Percentiles rank a stretch among this genome's conserved stretches.
Conservation (phyloP, 129 eudicot species). For the Tanacetum coccineum region DNA sequence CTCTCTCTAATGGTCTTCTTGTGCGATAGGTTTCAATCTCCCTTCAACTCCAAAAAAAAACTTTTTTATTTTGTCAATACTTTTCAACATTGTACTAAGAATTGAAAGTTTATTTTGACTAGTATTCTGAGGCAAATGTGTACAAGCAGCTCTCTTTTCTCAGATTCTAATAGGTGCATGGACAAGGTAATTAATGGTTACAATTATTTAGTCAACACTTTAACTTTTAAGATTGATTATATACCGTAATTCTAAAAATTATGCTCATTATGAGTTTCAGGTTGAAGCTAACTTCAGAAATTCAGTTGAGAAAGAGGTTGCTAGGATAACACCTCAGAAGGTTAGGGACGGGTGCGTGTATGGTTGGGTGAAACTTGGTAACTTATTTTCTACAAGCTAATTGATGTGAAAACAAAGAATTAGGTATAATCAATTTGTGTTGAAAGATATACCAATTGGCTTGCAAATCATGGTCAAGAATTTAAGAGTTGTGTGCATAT, state of each 20-base stretch:
- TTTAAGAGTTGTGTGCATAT: neutral
- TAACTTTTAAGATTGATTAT: neutral
- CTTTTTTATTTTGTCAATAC: neutral
- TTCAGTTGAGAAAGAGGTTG: constrained; percentile 64
- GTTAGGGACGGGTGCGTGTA: constrained; percentile 77
- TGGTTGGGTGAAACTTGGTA: constrained; percentile 88
- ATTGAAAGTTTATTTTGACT: constrained; percentile 8
- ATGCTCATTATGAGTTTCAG: constrained; percentile 34
- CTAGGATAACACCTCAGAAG: constrained; percentile 62
- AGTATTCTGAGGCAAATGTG: constrained; percentile 88
- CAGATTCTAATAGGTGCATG: constrained; percentile 66
- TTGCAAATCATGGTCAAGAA: constrained; percentile 19
- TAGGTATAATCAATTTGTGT: neutral
- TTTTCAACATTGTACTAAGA: neutral
- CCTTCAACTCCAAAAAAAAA: neutral
- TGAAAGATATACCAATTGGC: neutral
- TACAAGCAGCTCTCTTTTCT: constrained; percentile 82
- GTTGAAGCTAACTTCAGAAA: constrained; percentile 52
- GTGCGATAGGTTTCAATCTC: constrained; percentile 60
- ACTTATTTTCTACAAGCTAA: constrained; percentile 49
- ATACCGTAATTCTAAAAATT: neutral
- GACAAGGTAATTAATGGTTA: constrained; percentile 55
- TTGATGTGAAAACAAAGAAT: neutral
- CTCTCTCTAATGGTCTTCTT: constrained; percentile 82
- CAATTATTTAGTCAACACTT: neutral